Conservation (phyloP, 75 land plant species). For the Chamaecyparis obtusa region DNA sequence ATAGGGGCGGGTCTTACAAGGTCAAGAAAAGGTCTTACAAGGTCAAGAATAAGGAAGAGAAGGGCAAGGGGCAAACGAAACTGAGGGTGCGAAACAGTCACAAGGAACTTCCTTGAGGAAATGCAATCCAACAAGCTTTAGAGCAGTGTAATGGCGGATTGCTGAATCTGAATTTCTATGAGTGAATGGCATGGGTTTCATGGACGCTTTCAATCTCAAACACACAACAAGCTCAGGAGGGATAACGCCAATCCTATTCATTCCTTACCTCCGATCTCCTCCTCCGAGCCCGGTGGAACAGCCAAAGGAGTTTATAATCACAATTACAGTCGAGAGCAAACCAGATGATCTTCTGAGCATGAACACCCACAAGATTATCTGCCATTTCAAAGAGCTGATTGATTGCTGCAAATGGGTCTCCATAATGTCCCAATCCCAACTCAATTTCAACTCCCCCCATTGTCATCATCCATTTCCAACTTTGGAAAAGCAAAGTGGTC, state of each 20-base stretch:
- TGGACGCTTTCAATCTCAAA: not conserved
- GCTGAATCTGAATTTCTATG: not conserved
- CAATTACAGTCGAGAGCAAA: no score
- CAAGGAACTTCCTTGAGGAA: not conserved
- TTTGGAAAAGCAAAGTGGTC: not conserved
- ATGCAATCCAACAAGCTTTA: not conserved
- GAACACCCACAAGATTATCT: not conserved
- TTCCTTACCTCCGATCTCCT: not conserved
- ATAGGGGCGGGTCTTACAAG: constrained; percentile 54
- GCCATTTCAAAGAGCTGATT: not conserved
- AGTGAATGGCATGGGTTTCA: constrained; percentile 1
- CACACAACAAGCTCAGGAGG: constrained; percentile 54
- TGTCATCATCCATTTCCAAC: not conserved
- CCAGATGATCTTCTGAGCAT: no score
- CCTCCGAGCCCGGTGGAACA: not conserved
- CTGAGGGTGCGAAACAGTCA: constrained; percentile 1
- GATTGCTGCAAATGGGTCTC: not conserved
- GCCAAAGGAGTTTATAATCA: not conserved
- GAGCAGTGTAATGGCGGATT: not conserved
- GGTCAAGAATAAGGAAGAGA: constrained; percentile 47
- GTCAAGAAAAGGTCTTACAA: constrained; percentile 87
- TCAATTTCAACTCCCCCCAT: not conserved
- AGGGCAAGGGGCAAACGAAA: constrained; percentile 10
- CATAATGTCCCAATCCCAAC: not conserved
- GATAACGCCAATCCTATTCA: constrained; percentile 38